These are phyloP conservation scores for Cryptosporidium sp. DNA, from an alignment of 169 alveolate species.

Conservation along the genomic window DNA sequence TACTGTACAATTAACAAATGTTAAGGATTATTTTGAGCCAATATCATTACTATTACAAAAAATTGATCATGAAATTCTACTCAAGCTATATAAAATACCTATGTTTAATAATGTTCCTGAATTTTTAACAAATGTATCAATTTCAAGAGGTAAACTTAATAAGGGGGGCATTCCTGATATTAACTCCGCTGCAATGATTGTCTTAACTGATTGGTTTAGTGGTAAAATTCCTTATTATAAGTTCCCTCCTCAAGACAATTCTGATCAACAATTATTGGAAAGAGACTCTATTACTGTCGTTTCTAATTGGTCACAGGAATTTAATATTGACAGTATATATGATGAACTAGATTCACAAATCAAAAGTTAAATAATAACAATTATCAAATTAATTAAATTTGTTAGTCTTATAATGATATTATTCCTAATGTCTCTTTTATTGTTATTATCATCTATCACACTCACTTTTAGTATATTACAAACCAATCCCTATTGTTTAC, in stretches of 20 bases:
- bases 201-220: constrained; percentile 88
- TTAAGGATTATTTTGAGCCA: constrained; percentile 90
- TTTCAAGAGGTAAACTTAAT: constrained; percentile 84
- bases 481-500: too few species aligned
- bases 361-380: not conserved
- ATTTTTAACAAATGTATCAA: constrained; percentile 81
- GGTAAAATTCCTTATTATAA: constrained; percentile 90
- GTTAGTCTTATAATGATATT: not conserved
- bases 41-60: constrained; percentile 85
- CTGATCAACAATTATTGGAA: not conserved
- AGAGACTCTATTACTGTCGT: constrained; percentile 40
- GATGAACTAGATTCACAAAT: constrained; percentile 33
- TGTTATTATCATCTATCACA: too few species aligned
- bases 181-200: constrained; percentile 90
- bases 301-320: constrained; percentile 63
- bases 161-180: constrained; percentile 91
- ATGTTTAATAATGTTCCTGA: constrained; percentile 79
- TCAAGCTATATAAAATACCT: constrained; percentile 83
- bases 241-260: constrained; percentile 84
- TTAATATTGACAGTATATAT: constrained; percentile 43
- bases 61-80: constrained; percentile 82
- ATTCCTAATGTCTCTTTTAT: not conserved
- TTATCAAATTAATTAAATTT: not conserved
- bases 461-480: too few species aligned
- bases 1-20: constrained; percentile 88